Evolutionary conservation across 306 rosid species (phyloP).

Genomic region (Lotus japonicus): DNA sequence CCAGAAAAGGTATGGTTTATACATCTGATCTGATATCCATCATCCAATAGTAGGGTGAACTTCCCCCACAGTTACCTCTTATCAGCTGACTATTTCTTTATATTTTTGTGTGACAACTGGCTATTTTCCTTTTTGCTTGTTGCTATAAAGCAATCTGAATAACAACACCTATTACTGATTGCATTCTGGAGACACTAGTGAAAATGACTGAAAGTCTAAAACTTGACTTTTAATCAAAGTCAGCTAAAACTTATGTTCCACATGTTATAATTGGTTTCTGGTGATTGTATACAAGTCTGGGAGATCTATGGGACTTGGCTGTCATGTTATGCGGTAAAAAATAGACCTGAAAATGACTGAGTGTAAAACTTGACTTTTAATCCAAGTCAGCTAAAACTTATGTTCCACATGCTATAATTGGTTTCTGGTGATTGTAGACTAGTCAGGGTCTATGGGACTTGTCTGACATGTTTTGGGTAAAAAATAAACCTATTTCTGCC

Average conservation of each 20-base stretch:
- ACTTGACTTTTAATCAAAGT: conserved; percentile 12
- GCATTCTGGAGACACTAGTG: conserved; percentile 1
- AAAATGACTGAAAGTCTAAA: not conserved
- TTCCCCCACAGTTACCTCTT: not conserved
- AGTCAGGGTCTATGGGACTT: conserved; percentile 8
- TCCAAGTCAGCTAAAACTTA: conserved; percentile 1
- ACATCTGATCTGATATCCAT: not conserved
- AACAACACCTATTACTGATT: not conserved
- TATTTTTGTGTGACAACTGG: too few species aligned
- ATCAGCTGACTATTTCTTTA: not conserved
- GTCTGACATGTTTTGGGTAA: conserved; percentile 14
- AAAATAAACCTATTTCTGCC: conserved; percentile 9
- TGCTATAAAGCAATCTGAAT: not conserved
- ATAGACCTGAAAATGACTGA: not conserved
- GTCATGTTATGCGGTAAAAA: conserved; percentile 13
- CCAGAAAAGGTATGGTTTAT: conserved; percentile 42
- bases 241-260: conserved; percentile 13
- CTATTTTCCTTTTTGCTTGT: not conserved
- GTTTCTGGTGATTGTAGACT: conserved; percentile 1
- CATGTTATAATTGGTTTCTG: not conserved
- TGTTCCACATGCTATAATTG: conserved; percentile 13
- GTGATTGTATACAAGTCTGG: conserved; percentile 7
- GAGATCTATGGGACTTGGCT: conserved; percentile 15
- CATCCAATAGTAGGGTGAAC: not conserved
- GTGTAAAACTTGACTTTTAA: conserved; percentile 14